These are phyloP conservation scores for Zygosaccharomyces rouxii DNA, from an alignment of 805 yeast genomes.

Conservation along the genomic window DNA sequence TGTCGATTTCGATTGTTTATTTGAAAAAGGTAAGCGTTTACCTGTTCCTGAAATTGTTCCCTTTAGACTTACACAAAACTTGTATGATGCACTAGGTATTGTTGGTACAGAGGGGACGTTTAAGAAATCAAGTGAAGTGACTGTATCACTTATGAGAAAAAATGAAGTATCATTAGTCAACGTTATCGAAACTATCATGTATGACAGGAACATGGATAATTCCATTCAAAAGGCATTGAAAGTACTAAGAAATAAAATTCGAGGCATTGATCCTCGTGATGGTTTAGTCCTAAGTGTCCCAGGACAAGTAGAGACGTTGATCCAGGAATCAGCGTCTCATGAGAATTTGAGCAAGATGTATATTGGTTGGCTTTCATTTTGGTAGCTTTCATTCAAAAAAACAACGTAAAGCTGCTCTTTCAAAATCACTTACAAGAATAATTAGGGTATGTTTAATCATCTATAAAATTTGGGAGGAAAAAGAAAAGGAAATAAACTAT, in stretches of 20 bases:
- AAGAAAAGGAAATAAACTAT: neutral
- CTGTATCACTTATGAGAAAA: conserved; percentile 62
- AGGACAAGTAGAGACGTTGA: conserved; percentile 87
- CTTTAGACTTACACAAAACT: conserved; percentile 81
- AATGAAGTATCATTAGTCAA: conserved; percentile 86
- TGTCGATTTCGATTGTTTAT: conserved; percentile 94
- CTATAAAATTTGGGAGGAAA: neutral
- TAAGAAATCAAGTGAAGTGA: conserved; percentile 79
- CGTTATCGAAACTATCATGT: conserved; percentile 83
- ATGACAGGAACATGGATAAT: conserved; percentile 57
- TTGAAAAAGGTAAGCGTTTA: conserved; percentile 71
- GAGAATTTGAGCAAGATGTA: conserved; percentile 81
- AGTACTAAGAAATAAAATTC: conserved; percentile 69
- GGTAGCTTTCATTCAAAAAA: conserved; percentile 34
- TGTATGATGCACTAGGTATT: conserved; percentile 86
- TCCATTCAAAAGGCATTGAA: conserved; percentile 65
- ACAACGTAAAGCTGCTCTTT: neutral
- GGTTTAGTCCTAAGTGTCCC: conserved; percentile 84
- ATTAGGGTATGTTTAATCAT: neutral
- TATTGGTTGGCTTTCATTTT: conserved; percentile 86
- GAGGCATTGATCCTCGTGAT: conserved; percentile 77
- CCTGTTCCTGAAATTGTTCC: conserved; percentile 93
- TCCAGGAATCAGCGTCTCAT: conserved; percentile 71
- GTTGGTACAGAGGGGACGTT: conserved; percentile 88
- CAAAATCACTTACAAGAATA: neutral